A percentile compares a stretch with the other conserved stretches of the same genome.
These are phyloP conservation scores for Cardiospermum halicacabum DNA, from an alignment of 345 rosid genomes.

Conservation along the genomic window DNA sequence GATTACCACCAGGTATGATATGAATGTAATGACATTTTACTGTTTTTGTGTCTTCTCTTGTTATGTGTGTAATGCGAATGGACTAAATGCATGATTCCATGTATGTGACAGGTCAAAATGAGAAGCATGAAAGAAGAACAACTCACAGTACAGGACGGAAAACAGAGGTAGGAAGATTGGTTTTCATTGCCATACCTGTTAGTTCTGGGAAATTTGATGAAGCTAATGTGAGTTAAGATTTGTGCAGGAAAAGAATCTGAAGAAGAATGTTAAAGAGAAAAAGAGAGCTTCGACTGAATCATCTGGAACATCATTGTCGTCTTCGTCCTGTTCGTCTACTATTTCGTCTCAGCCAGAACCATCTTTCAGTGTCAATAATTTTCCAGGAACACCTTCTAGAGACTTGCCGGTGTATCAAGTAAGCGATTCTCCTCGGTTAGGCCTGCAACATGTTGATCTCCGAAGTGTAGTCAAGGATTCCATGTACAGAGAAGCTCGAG, in stretches of 20 bases:
- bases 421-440: constrained; percentile 29
- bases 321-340: constrained; percentile 76
- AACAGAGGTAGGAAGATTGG: constrained; percentile 36
- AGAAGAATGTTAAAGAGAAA: constrained; percentile 46
- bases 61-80: not conserved
- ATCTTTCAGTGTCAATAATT: constrained; percentile 27
- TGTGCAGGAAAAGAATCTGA: constrained; percentile 58
- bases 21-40: not conserved
- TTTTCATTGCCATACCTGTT: not conserved
- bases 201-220: not conserved
- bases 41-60: not conserved
- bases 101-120: constrained; percentile 38
- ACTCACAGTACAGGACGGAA: constrained; percentile 29
- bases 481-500: constrained; percentile 55
- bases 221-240: constrained; percentile 12
- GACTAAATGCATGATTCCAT: not conserved
- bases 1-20: constrained; percentile 48
- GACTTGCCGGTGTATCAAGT: constrained; percentile 26
- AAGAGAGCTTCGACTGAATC: constrained; percentile 61
- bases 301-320: constrained; percentile 59
- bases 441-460: constrained; percentile 42
- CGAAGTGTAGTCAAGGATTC: constrained; percentile 56
- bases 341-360: constrained; percentile 56
- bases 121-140: constrained; percentile 29
- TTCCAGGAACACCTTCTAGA: constrained; percentile 18